These are phyloP conservation scores for Croton setiger DNA, from an alignment of 441 rosid genomes.

Conservation along the genomic window DNA sequence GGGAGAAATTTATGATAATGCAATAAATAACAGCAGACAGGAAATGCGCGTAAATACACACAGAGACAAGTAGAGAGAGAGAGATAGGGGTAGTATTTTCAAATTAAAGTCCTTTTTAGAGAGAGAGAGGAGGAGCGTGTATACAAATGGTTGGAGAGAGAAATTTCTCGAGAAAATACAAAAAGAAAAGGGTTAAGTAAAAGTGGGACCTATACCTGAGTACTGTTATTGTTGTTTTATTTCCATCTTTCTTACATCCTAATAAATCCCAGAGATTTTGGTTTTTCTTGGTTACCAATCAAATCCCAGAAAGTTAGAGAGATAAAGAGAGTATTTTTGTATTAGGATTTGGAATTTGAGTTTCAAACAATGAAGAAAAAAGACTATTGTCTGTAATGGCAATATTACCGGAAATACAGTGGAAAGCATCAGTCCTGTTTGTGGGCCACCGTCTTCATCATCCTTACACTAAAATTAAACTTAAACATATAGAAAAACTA, in stretches of 20 bases:
- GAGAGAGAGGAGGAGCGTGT: constrained; percentile 24
- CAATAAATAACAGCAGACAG: constrained; percentile 28
- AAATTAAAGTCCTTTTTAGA: constrained; percentile 41
- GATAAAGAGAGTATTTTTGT: background rate
- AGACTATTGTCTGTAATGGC: background rate
- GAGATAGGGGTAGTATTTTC: constrained; percentile 29
- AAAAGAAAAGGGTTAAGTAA: constrained; percentile 20
- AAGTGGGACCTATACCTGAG: constrained; percentile 16
- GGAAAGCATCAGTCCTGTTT: too few species aligned
- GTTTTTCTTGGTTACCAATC: constrained; percentile 7
- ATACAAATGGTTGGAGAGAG: constrained; percentile 31
- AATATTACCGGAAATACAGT: background rate
- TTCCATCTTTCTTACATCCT: background rate
- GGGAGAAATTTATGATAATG: constrained; percentile 5
- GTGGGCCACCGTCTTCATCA: too few species aligned
- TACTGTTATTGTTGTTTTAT: background rate
- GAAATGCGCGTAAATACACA: constrained; percentile 34
- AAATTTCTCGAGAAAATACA: constrained; percentile 58
- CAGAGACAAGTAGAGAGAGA: background rate
- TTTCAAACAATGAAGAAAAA: background rate
- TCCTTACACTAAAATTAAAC: too few species aligned
- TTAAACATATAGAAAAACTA: too few species aligned
- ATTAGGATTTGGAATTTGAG: background rate
- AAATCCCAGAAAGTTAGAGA: background rate
- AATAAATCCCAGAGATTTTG: background rate